Conservation (phyloP, 2,329 filamentous ascomycete species). For the Anthostomella pinea region DNA sequence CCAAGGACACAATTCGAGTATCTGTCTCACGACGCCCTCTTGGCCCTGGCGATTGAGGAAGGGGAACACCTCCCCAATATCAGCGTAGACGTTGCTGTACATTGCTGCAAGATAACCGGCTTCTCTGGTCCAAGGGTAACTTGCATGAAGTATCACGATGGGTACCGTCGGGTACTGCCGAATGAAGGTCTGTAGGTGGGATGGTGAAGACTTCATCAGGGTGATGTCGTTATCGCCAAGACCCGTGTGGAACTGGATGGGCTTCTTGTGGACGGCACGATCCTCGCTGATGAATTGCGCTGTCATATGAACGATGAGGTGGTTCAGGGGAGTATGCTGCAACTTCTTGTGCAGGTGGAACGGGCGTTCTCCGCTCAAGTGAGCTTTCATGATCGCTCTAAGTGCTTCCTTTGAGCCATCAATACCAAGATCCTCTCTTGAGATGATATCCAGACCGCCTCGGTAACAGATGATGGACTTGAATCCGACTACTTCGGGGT, state of each 20-base stretch:
- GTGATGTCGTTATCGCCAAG: conserved; percentile 77
- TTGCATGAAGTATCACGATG: conserved; percentile 75
- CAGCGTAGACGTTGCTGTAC: conserved; percentile 77
- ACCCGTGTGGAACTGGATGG: conserved; percentile 81
- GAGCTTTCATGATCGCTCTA: conserved; percentile 32
- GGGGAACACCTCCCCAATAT: conserved; percentile 81
- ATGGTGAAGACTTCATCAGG: conserved; percentile 67
- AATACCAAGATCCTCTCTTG: conserved; percentile 34
- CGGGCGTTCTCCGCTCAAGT: conserved; percentile 21
- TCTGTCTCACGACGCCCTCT: conserved; percentile 65
- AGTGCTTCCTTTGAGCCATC: conserved; percentile 41
- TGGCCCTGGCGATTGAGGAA: conserved; percentile 75
- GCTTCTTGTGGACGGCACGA: conserved; percentile 54
- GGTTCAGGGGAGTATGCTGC: conserved; percentile 63
- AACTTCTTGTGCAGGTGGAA: conserved; percentile 47
- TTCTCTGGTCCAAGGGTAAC: conserved; percentile 78
- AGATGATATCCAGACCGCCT: conserved; percentile 63
- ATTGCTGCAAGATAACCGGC: conserved; percentile 74
- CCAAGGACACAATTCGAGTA: conserved; percentile 71
- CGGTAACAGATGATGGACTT: conserved; percentile 83
- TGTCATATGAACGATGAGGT: conserved; percentile 63
- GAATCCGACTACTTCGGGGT: conserved; percentile 72
- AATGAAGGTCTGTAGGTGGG: conserved; percentile 72
- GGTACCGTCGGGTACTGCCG: conserved; percentile 65
- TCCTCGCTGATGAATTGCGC: conserved; percentile 54